phyloP scores from a whole-genome alignment of 2,329 filamentous ascomycete genomes.

The Lojkania enalia region DNA sequence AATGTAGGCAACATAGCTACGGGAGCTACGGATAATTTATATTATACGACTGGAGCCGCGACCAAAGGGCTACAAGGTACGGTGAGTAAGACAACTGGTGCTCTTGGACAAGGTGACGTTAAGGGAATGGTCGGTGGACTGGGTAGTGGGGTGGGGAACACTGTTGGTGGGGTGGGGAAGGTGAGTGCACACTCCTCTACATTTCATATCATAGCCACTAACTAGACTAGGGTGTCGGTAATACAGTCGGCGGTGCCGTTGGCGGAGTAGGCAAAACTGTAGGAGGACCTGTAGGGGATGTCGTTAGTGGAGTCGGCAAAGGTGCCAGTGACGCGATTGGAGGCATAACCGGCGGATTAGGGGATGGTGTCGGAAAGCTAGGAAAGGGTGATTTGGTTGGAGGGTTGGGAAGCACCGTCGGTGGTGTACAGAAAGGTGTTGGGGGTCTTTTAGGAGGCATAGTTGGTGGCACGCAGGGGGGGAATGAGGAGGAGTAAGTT shows the following conservation, averaged over 20 bases:
- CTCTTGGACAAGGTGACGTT: slow-evolving; percentile 48
- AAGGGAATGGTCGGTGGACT: slow-evolving; percentile 44
- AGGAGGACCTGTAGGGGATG: slow-evolving; percentile 45
- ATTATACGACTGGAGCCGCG: slow-evolving; percentile 46
- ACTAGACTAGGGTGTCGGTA: slow-evolving; percentile 29
- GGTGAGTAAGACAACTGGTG: slow-evolving; percentile 49
- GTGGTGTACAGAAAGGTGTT: slow-evolving; percentile 45
- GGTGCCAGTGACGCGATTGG: slow-evolving; percentile 47
- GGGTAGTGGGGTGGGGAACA: slow-evolving; percentile 45
- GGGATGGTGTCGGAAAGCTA: slow-evolving; percentile 51
- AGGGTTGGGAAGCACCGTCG: slow-evolving; percentile 47
- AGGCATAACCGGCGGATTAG: slow-evolving; percentile 48
- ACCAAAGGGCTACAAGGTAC: slow-evolving; percentile 49
- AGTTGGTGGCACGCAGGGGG: slow-evolving; percentile 27
- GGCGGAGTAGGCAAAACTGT: slow-evolving; percentile 44
- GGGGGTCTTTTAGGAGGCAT: slow-evolving; percentile 43
- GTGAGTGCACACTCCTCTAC: slow-evolving; percentile 16
- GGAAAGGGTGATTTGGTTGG: slow-evolving; percentile 51
- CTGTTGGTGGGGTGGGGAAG: slow-evolving; percentile 40
- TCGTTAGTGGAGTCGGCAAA: slow-evolving; percentile 49
- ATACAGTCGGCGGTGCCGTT: slow-evolving; percentile 43
- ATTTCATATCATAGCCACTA: not conserved
- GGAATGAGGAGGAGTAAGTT: slow-evolving; percentile 18
- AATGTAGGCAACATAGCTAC: slow-evolving; percentile 49
- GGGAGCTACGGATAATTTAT: slow-evolving; percentile 44